Percentiles rank a stretch among this genome's conserved stretches.
Conservation (phyloP, 2,329 filamentous ascomycete species). For the Colletotrichum nymphaeae region DNA sequence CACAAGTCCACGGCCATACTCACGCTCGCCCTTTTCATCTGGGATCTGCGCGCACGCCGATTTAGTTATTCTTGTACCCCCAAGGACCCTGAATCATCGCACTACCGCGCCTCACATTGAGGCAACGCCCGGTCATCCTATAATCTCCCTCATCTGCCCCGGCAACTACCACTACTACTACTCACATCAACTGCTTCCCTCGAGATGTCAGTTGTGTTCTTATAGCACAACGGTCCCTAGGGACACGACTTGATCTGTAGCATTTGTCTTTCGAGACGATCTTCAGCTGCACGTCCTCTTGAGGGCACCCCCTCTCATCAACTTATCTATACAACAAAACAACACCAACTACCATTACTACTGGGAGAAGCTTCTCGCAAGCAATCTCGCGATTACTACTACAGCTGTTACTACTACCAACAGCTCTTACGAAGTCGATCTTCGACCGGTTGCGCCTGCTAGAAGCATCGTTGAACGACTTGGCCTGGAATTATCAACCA, state of each 20-base stretch:
- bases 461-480: slow-evolving; percentile 34
- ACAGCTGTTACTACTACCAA: background rate
- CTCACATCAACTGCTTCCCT: slow-evolving; percentile 9
- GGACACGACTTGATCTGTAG: slow-evolving; percentile 48
- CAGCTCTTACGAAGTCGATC: slow-evolving; percentile 23
- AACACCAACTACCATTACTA: background rate
- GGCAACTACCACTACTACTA: background rate
- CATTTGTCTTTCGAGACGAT: slow-evolving; percentile 31
- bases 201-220: slow-evolving; percentile 43
- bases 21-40: slow-evolving; percentile 17
- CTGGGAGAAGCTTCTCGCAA: slow-evolving; percentile 8
- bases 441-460: slow-evolving; percentile 29
- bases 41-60: slow-evolving; percentile 29
- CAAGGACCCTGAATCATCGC: slow-evolving; percentile 34
- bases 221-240: slow-evolving; percentile 58
- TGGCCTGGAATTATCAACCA: slow-evolving; percentile 21
- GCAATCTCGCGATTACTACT: background rate
- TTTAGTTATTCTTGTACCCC: slow-evolving; percentile 31
- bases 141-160: slow-evolving; percentile 32
- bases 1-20: slow-evolving; percentile 5
- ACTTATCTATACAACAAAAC: slow-evolving; percentile 8
- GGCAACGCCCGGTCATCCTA: slow-evolving; percentile 36
- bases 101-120: slow-evolving; percentile 30
- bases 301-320: slow-evolving; percentile 25
- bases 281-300: slow-evolving; percentile 24